phyloP scores from a whole-genome alignment of 306 rosid genomes.

The Corylus avellana region DNA sequence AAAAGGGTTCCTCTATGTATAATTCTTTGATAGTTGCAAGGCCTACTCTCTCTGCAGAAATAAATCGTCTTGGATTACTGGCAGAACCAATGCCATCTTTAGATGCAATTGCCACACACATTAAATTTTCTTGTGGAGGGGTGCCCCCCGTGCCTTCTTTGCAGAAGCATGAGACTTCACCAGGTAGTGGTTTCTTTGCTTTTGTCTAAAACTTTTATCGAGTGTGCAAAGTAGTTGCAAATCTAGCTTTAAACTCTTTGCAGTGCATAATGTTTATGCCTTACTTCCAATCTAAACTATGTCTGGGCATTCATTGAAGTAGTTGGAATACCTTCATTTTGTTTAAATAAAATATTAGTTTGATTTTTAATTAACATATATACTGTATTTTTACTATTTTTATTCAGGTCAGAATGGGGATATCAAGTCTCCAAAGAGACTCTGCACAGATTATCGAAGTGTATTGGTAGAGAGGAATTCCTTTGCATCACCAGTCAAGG shows the following conservation, averaged over 20 bases:
- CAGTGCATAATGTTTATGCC: background rate
- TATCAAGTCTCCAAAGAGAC: constrained; percentile 80
- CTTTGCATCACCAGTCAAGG: constrained; percentile 90
- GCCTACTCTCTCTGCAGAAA: constrained; percentile 78
- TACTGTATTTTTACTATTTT: constrained; percentile 6
- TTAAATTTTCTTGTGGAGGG: constrained; percentile 81
- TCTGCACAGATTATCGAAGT: constrained; percentile 64
- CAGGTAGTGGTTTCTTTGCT: constrained; percentile 51
- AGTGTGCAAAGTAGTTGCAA: background rate
- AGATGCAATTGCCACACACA: constrained; percentile 81
- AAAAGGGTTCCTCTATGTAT: constrained; percentile 97
- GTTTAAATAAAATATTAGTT: constrained; percentile 17
- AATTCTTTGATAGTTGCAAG: constrained; percentile 93
- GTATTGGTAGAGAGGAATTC: constrained; percentile 73
- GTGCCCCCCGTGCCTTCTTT: constrained; percentile 64
- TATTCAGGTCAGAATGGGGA: constrained; percentile 89
- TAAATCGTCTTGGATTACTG: constrained; percentile 70
- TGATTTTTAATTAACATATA: constrained; percentile 19
- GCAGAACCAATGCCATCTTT: constrained; percentile 99
- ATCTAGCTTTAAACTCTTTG: background rate
- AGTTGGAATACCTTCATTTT: background rate
- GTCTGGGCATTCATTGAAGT: background rate
- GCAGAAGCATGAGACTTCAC: constrained; percentile 70
- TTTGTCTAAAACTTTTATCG: constrained; percentile 4
- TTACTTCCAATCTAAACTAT: background rate